Evolutionary conservation across 441 rosid species (phyloP), one percentile per base, ranked within the genome.

Genomic region (Populus trichocarpa): DNA sequence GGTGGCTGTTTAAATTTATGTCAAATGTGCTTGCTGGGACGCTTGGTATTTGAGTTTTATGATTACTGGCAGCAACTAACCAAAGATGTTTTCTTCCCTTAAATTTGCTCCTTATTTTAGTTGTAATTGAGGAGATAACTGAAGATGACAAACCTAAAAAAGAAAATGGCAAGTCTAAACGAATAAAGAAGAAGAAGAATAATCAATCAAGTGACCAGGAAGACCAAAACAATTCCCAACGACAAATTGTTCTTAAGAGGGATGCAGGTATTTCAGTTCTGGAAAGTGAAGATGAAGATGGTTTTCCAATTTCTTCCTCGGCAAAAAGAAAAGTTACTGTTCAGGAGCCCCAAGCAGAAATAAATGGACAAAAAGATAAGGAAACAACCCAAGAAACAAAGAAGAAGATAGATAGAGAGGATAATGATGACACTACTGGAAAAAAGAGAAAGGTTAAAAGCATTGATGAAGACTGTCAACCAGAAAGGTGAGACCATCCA

Each of bases 261-360:
- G 76, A 33, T 22, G 26, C 83, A 67, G 69, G 66, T 77, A 83
- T 63, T 25, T 74, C 86, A 12, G 85, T 84, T 81, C 64, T 90
- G 81, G 98, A 90, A 86, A 91, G 94, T 73, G 98, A 96, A 82
- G 97, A 94, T 83, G 99, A 94, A 90, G 98, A 96, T 59, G 98
- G 99, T 35, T 86, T 96, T 72, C 98, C 96, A 18, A 80, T 88
- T 82, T 79, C 86, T 84, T 66, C 76, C 18, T 79, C 87, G 38
- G 80, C 82, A 71, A 77, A 84, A 70, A 69, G 75, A 20, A 71
- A 84, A 63, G 79, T 30, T 28, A 71, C 64, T 13, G 67, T 28
- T 77, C 72, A 64, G 28, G 80, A 84, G 75, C 36, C 84, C 59
- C 75, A 79, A 70, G 81, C 57, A 71, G 89, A 78, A 65, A 33